Evolutionary conservation across 2,329 filamentous ascomycete genomes (phyloP).

Genomic region (Tolypocladium ovalisporum): DNA sequence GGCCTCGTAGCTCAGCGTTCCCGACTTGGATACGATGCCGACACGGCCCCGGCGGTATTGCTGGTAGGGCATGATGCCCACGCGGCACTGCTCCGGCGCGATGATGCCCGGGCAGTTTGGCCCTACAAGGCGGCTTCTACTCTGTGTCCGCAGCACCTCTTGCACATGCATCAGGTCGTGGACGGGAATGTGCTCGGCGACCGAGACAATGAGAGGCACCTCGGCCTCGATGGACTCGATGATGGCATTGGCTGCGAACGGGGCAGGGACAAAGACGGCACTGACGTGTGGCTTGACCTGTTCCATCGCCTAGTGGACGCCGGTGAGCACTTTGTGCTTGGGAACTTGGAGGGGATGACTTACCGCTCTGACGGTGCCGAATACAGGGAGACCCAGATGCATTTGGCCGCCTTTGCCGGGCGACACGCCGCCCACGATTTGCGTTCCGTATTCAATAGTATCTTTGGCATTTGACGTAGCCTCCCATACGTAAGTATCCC

Average conservation of each 20-base stretch:
- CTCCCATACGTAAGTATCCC: constrained; percentile 6
- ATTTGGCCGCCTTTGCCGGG: constrained; percentile 21
- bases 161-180: constrained; percentile 66
- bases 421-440: constrained; percentile 26
- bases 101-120: constrained; percentile 79
- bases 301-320: constrained; percentile 17
- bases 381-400: constrained; percentile 24
- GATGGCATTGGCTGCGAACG: constrained; percentile 55
- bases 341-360: neutral
- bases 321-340: neutral
- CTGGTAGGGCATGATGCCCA: constrained; percentile 29
- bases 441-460: constrained; percentile 26
- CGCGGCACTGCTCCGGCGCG: constrained; percentile 54
- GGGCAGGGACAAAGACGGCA: constrained; percentile 63
- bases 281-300: constrained; percentile 48
- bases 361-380: constrained; percentile 21
- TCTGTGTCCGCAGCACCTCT: constrained; percentile 60
- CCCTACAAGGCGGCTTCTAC: constrained; percentile 61
- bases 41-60: constrained; percentile 47
- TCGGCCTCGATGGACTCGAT: constrained; percentile 69
- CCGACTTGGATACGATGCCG: constrained; percentile 71
- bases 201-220: constrained; percentile 65
- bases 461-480: constrained; percentile 26
- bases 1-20: constrained; percentile 70
- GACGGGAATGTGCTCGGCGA: constrained; percentile 70